phyloP scores from a whole-genome alignment of 352 stramenopile species.

The Globisporangium middletonii region DNA sequence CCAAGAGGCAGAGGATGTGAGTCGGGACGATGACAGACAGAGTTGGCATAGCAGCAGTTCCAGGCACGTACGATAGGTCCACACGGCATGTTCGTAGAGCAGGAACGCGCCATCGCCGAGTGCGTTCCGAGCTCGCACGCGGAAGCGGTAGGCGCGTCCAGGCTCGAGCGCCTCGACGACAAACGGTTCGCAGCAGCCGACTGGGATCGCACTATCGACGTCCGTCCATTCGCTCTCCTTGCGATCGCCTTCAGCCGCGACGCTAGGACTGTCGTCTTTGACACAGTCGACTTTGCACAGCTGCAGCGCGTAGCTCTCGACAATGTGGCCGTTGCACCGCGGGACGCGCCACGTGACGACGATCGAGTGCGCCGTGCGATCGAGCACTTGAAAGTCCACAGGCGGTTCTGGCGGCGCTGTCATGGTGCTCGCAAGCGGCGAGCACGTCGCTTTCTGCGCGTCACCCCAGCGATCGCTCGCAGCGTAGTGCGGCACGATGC shows the following conservation, averaged over 20 bases:
- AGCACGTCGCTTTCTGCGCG: constrained; percentile 20
- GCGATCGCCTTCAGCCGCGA: neutral
- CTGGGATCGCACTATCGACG: constrained; percentile 4
- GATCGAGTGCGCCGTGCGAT: constrained; percentile 29
- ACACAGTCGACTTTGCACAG: neutral
- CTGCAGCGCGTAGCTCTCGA: constrained; percentile 17
- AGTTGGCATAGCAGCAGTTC: neutral
- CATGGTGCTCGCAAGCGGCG: constrained; percentile 20
- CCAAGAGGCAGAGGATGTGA: neutral
- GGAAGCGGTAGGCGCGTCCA: constrained; percentile 15
- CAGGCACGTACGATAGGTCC: constrained; percentile 20
- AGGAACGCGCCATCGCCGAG: constrained; percentile 15
- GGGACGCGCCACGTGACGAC: constrained; percentile 35
- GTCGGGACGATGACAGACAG: neutral
- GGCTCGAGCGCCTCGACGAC: constrained; percentile 6
- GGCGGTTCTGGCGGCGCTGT: constrained; percentile 33
- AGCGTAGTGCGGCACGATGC: constrained; percentile 40
- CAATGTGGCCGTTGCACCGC: constrained; percentile 45
- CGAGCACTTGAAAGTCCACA: constrained; percentile 21
- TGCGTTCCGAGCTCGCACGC: constrained; percentile 17
- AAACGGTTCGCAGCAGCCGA: constrained; percentile 11
- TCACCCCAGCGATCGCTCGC: constrained; percentile 27
- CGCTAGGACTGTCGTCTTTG: neutral
- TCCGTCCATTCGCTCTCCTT: constrained; percentile 6
- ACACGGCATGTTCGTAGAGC: constrained; percentile 3